phyloP scores from a whole-genome alignment of 805 yeast species.

The Kuraishia piskuri region DNA sequence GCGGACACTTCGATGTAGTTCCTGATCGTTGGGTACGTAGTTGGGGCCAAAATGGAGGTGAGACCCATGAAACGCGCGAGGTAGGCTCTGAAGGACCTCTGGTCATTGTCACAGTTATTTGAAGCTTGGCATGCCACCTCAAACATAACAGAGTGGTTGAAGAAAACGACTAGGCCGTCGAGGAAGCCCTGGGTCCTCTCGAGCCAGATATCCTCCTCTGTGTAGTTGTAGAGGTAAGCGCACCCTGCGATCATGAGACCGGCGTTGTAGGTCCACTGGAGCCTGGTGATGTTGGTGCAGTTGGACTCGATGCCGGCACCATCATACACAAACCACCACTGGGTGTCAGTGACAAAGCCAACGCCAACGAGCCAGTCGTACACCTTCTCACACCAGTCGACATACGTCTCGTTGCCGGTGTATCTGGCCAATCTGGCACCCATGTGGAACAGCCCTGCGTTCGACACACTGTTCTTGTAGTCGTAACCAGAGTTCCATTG shows the following conservation, averaged over 20 bases:
- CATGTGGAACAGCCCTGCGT: slow-evolving; percentile 71
- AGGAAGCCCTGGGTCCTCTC: slow-evolving; percentile 42
- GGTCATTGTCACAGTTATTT: slow-evolving; percentile 58
- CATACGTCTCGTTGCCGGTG: slow-evolving; percentile 62
- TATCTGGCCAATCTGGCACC: slow-evolving; percentile 81
- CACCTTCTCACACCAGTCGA: slow-evolving; percentile 64
- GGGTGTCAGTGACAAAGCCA: slow-evolving; percentile 27
- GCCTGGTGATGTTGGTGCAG: slow-evolving; percentile 41
- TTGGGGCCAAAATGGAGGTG: slow-evolving; percentile 54
- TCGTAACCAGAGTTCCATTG: slow-evolving; percentile 83
- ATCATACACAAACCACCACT: slow-evolving; percentile 46
- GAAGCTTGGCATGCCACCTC: slow-evolving; percentile 66
- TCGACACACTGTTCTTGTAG: slow-evolving; percentile 83
- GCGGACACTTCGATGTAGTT: slow-evolving; percentile 32
- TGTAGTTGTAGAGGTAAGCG: slow-evolving; percentile 59
- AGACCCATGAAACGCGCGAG: slow-evolving; percentile 57
- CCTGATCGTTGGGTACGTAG: slow-evolving; percentile 35
- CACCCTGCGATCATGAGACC: slow-evolving; percentile 62
- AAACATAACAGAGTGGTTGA: slow-evolving; percentile 43
- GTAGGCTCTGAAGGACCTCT: slow-evolving; percentile 67
- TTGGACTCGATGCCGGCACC: slow-evolving; percentile 47
- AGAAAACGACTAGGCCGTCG: slow-evolving; percentile 37
- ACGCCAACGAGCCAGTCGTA: slow-evolving; percentile 64
- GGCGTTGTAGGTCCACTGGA: slow-evolving; percentile 71
- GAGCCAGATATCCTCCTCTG: slow-evolving; percentile 51